Conservation (phyloP, 1,139 yeast species). For the Yamadazyma dushanensis region DNA sequence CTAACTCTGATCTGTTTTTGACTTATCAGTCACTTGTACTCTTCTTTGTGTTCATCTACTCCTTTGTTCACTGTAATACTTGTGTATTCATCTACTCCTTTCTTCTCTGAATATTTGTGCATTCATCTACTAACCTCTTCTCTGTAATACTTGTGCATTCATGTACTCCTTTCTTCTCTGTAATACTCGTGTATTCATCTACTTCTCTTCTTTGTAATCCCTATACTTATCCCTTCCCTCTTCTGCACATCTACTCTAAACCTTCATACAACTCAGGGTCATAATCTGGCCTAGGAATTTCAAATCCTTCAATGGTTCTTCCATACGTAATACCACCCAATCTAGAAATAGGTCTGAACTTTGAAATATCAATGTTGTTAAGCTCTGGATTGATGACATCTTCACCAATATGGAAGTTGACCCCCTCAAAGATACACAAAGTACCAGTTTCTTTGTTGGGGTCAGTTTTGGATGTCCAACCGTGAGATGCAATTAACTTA, state of each 20-base stretch:
- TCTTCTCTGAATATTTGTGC: too few species aligned
- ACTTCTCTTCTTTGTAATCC: conserved; percentile 2
- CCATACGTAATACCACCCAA: conserved; percentile 56
- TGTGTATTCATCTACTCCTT: too few species aligned
- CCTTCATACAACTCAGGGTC: conserved; percentile 11
- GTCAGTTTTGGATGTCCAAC: conserved; percentile 42
- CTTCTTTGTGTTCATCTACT: too few species aligned
- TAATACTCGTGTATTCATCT: too few species aligned
- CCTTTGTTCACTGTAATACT: too few species aligned
- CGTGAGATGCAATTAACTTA: conserved; percentile 43
- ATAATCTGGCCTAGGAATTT: conserved; percentile 38
- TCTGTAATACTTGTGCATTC: too few species aligned
- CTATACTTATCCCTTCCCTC: conserved; percentile 12
- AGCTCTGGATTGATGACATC: conserved; percentile 46
- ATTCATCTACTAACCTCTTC: too few species aligned
- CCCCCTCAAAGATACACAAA: conserved; percentile 50
- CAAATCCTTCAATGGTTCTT: conserved; percentile 43
- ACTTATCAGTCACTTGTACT: too few species aligned
- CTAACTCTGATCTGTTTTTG: too few species aligned
- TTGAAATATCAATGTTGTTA: conserved; percentile 42
- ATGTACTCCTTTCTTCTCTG: too few species aligned
- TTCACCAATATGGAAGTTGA: conserved; percentile 55
- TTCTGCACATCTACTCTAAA: conserved; percentile 12
- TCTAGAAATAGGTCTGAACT: conserved; percentile 53
- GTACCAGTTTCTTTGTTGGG: conserved; percentile 41